These are phyloP conservation scores for Cylindrotheca fusiformis DNA, from an alignment of 108 stramenopile species.

Conservation along the genomic window DNA sequence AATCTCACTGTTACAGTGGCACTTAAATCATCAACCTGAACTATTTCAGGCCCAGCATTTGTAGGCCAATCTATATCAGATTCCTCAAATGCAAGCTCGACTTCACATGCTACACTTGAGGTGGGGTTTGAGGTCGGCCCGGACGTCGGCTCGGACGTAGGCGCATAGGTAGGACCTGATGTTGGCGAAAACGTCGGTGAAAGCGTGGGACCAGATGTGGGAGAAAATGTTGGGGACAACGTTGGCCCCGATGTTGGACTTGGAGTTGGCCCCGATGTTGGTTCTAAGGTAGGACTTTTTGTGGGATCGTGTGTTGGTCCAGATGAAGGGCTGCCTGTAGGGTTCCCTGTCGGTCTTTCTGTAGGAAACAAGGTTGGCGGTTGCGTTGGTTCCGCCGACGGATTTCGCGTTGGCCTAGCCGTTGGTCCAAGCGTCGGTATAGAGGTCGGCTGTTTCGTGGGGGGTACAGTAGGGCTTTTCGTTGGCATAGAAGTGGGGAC, in stretches of 20 bases:
- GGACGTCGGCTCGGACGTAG: background rate
- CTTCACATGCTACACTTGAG: background rate
- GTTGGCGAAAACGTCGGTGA: background rate
- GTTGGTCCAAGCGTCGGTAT: conserved; percentile 15
- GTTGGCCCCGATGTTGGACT: background rate
- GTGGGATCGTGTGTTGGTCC: background rate
- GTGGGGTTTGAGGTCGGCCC: background rate
- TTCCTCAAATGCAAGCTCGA: background rate
- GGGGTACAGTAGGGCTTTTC: background rate
- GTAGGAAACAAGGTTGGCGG: conserved; percentile 11
- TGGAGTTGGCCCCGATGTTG: background rate
- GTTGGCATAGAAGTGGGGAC: conserved; percentile 1
- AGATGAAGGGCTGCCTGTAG: background rate
- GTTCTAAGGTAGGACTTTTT: background rate
- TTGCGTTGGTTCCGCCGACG: conserved; percentile 8
- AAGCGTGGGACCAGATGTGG: background rate
- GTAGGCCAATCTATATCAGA: background rate
- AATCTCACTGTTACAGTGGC: background rate
- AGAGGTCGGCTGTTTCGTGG: conserved; percentile 5
- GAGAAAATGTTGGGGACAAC: background rate
- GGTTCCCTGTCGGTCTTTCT: conserved; percentile 3
- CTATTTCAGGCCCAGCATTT: background rate
- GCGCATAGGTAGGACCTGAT: background rate
- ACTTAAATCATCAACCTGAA: background rate
- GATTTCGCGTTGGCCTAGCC: background rate